These are phyloP conservation scores for Rhodamnia argentea DNA, from an alignment of 345 rosid species.

Conservation along the genomic window DNA sequence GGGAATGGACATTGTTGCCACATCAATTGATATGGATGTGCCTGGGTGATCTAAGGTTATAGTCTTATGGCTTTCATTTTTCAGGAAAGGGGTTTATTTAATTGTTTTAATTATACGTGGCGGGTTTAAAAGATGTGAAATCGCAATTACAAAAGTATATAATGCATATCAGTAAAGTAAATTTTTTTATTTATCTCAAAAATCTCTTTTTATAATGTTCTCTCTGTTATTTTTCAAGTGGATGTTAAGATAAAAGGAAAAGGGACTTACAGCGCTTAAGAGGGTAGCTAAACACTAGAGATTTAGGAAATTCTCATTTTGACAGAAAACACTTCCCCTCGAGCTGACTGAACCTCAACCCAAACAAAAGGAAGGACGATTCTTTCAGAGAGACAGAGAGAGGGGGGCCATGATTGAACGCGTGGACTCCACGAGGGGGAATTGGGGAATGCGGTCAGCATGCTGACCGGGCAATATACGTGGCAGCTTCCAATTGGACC, in stretches of 20 bases:
- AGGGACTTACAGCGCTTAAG: neutral
- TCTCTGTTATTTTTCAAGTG: neutral
- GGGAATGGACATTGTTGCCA: neutral
- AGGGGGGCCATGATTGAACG: neutral
- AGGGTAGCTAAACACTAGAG: neutral
- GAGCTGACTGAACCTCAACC: neutral
- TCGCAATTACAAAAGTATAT: neutral
- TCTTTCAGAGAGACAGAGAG: neutral
- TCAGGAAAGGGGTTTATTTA: neutral
- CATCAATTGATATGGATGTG: neutral
- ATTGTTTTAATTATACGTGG: neutral
- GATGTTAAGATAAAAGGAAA: neutral
- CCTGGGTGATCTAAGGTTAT: neutral
- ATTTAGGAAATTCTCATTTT: neutral
- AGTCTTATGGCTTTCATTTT: neutral
- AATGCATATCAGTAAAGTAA: neutral
- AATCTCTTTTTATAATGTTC: neutral
- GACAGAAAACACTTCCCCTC: neutral
- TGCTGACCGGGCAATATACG: neutral
- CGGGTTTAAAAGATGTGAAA: neutral
- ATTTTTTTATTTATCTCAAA: neutral
- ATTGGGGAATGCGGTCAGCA: neutral
- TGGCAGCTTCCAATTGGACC: neutral
- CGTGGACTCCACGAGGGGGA: neutral
- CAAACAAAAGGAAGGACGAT: neutral